Percentiles rank a stretch among this genome's conserved stretches.
These are phyloP conservation scores for Fomes fomentarius DNA, from an alignment of 1,284 basidiomycete species.

Conservation along the genomic window DNA sequence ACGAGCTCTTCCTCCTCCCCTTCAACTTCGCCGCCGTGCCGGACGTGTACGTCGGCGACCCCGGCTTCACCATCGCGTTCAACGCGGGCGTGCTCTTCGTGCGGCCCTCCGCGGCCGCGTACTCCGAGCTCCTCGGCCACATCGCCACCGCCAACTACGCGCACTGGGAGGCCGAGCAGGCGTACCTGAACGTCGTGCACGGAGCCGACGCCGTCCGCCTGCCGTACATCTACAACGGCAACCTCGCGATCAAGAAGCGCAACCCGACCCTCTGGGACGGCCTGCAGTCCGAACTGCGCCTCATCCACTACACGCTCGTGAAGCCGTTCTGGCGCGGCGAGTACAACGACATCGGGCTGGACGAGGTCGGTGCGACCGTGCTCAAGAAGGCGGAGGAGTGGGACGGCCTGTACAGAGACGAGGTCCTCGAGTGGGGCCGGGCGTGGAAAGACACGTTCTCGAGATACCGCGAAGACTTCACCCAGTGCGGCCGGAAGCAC, in stretches of 20 bases:
- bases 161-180: conserved; percentile 43
- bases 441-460: conserved; percentile 33
- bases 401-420: conserved; percentile 18
- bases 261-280: conserved; percentile 40
- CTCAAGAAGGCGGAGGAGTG: conserved; percentile 14
- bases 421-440: conserved; percentile 38
- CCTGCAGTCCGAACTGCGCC: conserved; percentile 37
- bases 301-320: conserved; percentile 46
- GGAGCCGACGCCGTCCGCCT: conserved; percentile 40
- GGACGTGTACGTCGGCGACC: conserved; percentile 39
- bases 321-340: conserved; percentile 42
- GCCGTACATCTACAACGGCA: conserved; percentile 49
- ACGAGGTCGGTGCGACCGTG: conserved; percentile 26
- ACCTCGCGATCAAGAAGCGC: conserved; percentile 45
- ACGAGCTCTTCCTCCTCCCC: conserved; percentile 48
- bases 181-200: conserved; percentile 48
- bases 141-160: conserved; percentile 40
- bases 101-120: conserved; percentile 36
- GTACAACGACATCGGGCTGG: conserved; percentile 27
- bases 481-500: conserved; percentile 9
- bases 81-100: conserved; percentile 48
- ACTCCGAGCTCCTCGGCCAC: conserved; percentile 39
- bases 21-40: conserved; percentile 48
- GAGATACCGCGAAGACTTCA: conserved; percentile 18
- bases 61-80: conserved; percentile 42